A percentile compares a stretch with the other conserved stretches of the same genome.
Evolutionary conservation across 768 basidiomycete species (phyloP).

Genomic region (Tephrocybe rancida): DNA sequence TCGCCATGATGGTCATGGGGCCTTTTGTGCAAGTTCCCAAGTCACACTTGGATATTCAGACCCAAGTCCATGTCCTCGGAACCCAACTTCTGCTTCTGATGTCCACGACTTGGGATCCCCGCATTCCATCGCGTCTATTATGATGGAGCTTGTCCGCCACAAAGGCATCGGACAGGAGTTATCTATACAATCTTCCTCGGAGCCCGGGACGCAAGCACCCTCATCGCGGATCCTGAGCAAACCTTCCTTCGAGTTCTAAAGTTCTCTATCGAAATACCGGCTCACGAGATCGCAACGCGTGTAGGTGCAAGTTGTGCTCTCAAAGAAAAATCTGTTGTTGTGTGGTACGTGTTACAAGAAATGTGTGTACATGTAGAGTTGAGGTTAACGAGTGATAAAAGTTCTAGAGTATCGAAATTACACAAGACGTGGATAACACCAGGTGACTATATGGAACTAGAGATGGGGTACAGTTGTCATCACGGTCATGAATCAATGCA

Average conservation of each 20-base stretch:
- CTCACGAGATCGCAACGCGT: too few relatives aligned
- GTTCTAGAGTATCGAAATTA: background rate
- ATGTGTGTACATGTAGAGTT: background rate
- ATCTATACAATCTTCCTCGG: too few relatives aligned
- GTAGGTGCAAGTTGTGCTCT: too few relatives aligned
- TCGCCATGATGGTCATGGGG: background rate
- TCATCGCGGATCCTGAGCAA: too few relatives aligned
- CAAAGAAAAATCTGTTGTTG: too few relatives aligned
- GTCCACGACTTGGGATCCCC: too few relatives aligned
- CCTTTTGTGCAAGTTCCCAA: background rate
- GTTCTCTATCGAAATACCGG: too few relatives aligned
- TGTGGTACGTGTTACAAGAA: slow-evolving; percentile 1
- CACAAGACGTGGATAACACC: slow-evolving; percentile 2
- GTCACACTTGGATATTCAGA: background rate
- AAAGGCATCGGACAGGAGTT: background rate
- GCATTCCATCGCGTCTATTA: background rate
- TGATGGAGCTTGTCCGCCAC: background rate
- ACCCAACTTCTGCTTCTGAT: background rate
- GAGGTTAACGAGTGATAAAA: slow-evolving; percentile 2
- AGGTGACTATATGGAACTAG: background rate
- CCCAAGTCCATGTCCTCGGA: background rate
- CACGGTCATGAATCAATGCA: background rate
- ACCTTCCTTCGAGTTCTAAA: too few relatives aligned
- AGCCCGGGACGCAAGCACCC: background rate
- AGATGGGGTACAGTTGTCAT: background rate